Evolutionary conservation across 345 rosid species (phyloP).

Genomic region (Schrenkiella parvula): DNA sequence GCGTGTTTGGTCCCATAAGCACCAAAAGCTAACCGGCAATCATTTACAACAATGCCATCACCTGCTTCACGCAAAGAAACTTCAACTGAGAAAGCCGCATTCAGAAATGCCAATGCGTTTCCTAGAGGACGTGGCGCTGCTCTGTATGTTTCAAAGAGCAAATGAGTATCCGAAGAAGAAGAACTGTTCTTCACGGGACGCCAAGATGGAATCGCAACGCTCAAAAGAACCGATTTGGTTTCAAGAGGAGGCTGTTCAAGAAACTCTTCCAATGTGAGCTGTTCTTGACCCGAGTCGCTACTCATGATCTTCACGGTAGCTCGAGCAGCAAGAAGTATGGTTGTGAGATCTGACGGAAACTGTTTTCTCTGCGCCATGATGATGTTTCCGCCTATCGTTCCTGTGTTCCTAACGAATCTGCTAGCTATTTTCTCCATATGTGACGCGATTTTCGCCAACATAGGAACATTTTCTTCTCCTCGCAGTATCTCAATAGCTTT

Average conservation of each 20-base stretch:
- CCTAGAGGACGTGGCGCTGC: slow-evolving; percentile 85
- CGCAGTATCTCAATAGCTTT: slow-evolving; percentile 63
- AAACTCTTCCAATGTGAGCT: slow-evolving; percentile 62
- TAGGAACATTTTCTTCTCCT: slow-evolving; percentile 16
- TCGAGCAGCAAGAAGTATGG: slow-evolving; percentile 63
- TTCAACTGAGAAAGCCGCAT: slow-evolving; percentile 92
- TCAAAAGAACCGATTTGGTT: slow-evolving; percentile 48
- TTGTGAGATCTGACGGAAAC: slow-evolving; percentile 86
- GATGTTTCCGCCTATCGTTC: slow-evolving; percentile 75
- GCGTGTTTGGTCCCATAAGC: slow-evolving; percentile 79
- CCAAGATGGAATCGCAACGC: slow-evolving; percentile 44
- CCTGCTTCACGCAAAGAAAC: slow-evolving; percentile 34
- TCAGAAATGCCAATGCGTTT: slow-evolving; percentile 72
- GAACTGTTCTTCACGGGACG: slow-evolving; percentile 21
- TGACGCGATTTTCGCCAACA: slow-evolving; percentile 41
- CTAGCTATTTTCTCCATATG: slow-evolving; percentile 80
- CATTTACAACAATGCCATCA: slow-evolving; percentile 39
- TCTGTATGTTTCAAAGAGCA: slow-evolving; percentile 78
- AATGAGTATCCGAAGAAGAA: slow-evolving; percentile 18
- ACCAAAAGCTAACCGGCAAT: slow-evolving; percentile 69
- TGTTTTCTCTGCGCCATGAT: slow-evolving; percentile 71
- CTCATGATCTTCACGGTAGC: slow-evolving; percentile 51
- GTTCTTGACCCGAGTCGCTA: slow-evolving; percentile 32
- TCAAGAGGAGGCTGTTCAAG: slow-evolving; percentile 61
- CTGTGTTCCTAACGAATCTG: slow-evolving; percentile 60